Conservation (phyloP, 1,284 basidiomycete species). For the Kwoniella shivajii region DNA sequence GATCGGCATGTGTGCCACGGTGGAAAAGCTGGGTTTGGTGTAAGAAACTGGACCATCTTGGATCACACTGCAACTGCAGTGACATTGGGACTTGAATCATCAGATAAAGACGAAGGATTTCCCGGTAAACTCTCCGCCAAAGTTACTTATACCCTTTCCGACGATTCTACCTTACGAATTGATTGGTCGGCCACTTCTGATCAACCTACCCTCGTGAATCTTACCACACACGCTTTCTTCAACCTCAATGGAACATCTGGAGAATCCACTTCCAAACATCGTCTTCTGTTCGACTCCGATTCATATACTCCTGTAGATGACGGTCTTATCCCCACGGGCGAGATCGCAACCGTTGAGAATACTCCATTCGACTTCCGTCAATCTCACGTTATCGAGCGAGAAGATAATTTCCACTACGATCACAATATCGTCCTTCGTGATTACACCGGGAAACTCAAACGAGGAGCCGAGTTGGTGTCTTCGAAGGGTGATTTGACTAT, state of each 20-base stretch:
- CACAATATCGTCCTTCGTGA: conserved; percentile 14
- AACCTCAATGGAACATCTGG: conserved; percentile 21
- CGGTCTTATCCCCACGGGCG: conserved; percentile 26
- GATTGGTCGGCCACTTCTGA: conserved; percentile 21
- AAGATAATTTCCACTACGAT: conserved; percentile 17
- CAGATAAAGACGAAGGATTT: conserved; percentile 21
- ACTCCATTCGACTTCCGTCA: conserved; percentile 20
- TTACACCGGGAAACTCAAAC: conserved; percentile 6
- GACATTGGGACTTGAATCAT: conserved; percentile 18
- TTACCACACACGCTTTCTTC: conserved; percentile 35
- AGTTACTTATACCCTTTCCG: conserved; percentile 11
- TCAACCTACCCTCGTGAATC: conserved; percentile 25
- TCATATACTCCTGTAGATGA: conserved; percentile 24
- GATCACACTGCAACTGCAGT: conserved; percentile 10
- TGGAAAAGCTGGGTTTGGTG: conserved; percentile 22
- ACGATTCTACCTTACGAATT: conserved; percentile 4
- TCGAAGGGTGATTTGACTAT: conserved; percentile 17
- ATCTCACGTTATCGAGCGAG: conserved; percentile 5
- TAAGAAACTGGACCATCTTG: conserved; percentile 28
- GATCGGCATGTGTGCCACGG: conserved; percentile 23
- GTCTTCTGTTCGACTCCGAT: conserved; percentile 23
- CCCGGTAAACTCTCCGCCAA: conserved; percentile 9
- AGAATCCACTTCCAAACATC: conserved; percentile 8
- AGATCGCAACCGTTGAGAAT: conserved; percentile 8
- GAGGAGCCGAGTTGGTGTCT: conserved; percentile 12